These are phyloP conservation scores for Colletotrichum tanaceti DNA, from an alignment of 2,329 filamentous ascomycete species.

Conservation along the genomic window DNA sequence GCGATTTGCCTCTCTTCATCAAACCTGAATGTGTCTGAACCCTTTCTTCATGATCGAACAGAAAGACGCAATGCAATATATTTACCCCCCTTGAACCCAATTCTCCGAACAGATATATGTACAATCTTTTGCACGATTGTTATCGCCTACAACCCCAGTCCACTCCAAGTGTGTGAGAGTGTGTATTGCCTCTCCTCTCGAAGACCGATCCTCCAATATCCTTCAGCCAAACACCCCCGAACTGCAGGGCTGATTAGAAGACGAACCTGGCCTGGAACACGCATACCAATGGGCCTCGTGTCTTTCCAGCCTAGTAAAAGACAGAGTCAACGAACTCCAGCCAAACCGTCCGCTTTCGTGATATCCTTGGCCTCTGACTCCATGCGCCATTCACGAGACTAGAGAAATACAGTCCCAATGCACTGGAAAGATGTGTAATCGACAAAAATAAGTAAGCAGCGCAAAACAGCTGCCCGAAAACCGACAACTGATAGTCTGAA, in stretches of 20 bases:
- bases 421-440: slow-evolving; percentile 35
- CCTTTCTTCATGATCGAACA: slow-evolving; percentile 8
- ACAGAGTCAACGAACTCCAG: slow-evolving; percentile 49
- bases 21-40: not conserved
- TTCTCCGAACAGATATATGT: slow-evolving; percentile 56
- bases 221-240: slow-evolving; percentile 7
- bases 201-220: slow-evolving; percentile 10
- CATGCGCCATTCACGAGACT: slow-evolving; percentile 55
- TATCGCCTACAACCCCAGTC: slow-evolving; percentile 10
- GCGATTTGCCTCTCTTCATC: not conserved
- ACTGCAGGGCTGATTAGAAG: slow-evolving; percentile 17
- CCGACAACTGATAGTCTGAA: slow-evolving; percentile 34
- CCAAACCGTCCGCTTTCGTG: slow-evolving; percentile 51
- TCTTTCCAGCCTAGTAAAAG: slow-evolving; percentile 34
- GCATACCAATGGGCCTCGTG: slow-evolving; percentile 19
- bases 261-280: slow-evolving; percentile 16
- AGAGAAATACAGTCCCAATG: slow-evolving; percentile 39
- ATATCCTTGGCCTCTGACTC: slow-evolving; percentile 53
- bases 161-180: slow-evolving; percentile 7
- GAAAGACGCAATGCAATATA: slow-evolving; percentile 42
- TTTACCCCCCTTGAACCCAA: slow-evolving; percentile 48
- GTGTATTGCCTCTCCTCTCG: slow-evolving; percentile 1
- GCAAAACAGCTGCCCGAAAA: slow-evolving; percentile 32
- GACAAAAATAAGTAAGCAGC: slow-evolving; percentile 37
- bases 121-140: slow-evolving; percentile 52